These are phyloP conservation scores for Mortierella alpina DNA, from an alignment of 192 early-diverging fungal species.

Conservation along the genomic window DNA sequence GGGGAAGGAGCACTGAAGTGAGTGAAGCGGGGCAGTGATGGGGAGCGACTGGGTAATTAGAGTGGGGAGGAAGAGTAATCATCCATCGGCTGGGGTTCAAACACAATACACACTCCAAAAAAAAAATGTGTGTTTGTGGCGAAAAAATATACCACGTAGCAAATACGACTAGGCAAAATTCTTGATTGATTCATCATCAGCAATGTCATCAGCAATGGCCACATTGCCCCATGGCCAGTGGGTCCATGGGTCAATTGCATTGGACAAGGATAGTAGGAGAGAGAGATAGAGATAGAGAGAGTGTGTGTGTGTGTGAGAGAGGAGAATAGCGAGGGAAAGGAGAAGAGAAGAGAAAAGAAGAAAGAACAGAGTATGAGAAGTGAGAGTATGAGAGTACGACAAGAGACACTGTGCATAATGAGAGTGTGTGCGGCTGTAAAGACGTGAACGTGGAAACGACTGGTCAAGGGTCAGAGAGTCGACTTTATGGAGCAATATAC, in stretches of 20 bases:
- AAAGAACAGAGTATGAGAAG: neutral
- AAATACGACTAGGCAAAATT: constrained; percentile 28
- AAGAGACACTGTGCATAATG: too few relatives aligned
- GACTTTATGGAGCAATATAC: too few relatives aligned
- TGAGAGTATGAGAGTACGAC: neutral
- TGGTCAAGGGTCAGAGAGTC: too few relatives aligned
- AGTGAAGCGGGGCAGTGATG: neutral
- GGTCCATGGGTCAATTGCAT: neutral
- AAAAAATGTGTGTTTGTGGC: constrained; percentile 4
- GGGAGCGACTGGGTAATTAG: neutral
- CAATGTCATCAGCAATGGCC: neutral
- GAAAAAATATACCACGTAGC: constrained; percentile 18
- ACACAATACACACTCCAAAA: neutral
- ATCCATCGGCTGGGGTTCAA: constrained; percentile 30
- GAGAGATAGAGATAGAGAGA: neutral
- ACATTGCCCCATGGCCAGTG: neutral
- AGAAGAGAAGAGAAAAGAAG: neutral
- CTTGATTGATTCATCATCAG: constrained; percentile 6
- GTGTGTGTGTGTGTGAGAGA: neutral
- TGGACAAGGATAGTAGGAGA: neutral
- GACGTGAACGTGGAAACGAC: too few relatives aligned
- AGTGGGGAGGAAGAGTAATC: constrained; percentile 10
- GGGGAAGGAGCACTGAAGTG: neutral
- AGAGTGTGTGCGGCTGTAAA: too few relatives aligned
- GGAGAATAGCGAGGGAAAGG: neutral